Percentiles rank a stretch among this genome's conserved stretches.
These are phyloP conservation scores for Cryptococcus sp. DNA, from an alignment of 1,284 basidiomycete species.

Conservation along the genomic window DNA sequence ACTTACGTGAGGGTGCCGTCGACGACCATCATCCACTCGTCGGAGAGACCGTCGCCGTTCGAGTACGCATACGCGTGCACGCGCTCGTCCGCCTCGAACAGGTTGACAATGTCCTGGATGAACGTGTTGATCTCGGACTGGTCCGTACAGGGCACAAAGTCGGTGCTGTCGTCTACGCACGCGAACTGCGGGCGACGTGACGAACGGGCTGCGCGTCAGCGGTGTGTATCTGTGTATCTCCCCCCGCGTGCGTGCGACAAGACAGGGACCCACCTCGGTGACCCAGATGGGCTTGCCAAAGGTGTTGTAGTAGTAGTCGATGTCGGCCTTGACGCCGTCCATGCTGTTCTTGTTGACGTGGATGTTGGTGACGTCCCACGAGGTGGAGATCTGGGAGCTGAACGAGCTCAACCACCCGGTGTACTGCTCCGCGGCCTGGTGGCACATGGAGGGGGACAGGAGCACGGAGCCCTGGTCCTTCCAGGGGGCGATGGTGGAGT, in stretches of 20 bases:
- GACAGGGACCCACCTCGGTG: conserved; percentile 40
- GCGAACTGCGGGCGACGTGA: conserved; percentile 25
- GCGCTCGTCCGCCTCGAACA: conserved; percentile 43
- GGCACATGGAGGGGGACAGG: conserved; percentile 47
- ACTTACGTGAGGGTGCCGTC: conserved; percentile 39
- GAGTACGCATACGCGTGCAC: conserved; percentile 45
- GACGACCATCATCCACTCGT: conserved; percentile 39
- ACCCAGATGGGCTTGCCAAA: conserved; percentile 50
- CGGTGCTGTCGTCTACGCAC: conserved; percentile 44
- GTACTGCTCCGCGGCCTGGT: conserved; percentile 43
- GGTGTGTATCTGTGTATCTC: too few species aligned
- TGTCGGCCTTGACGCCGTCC: conserved; percentile 36
- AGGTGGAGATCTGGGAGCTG: conserved; percentile 20
- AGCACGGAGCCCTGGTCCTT: conserved; percentile 37
- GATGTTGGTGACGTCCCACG: conserved; percentile 44
- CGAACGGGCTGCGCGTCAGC: too few species aligned
- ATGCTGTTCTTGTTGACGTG: conserved; percentile 50
- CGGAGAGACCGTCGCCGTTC: conserved; percentile 29
- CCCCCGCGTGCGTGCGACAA: too few species aligned
- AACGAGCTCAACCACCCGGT: conserved; percentile 28
- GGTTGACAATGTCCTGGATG: conserved; percentile 46
- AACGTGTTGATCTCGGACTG: conserved; percentile 42
- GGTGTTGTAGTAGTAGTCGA: conserved; percentile 47
- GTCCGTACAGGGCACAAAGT: conserved; percentile 44
- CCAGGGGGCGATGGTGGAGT: conserved; percentile 40